A percentile compares a stretch with the other conserved stretches of the same genome.
Evolutionary conservation across 331 rosid genomes (phyloP).

Genomic region (Telfairia occidentalis): DNA sequence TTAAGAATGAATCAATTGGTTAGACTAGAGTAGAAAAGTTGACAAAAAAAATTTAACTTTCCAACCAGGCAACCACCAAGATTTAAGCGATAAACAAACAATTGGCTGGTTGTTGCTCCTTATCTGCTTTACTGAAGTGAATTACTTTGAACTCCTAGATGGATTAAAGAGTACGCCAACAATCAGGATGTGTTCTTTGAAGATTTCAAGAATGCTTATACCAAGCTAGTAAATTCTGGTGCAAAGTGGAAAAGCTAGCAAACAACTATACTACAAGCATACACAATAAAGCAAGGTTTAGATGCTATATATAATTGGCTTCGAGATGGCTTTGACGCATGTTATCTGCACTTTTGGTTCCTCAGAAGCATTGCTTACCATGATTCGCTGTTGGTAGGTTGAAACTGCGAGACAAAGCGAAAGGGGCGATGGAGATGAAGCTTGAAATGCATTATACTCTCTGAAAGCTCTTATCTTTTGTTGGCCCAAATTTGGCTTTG

Average conservation of each 20-base stretch:
- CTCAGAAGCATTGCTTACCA: background rate
- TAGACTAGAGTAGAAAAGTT: background rate
- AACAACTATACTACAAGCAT: background rate
- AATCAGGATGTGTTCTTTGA: conserved; percentile 59
- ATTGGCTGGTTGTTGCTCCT: background rate
- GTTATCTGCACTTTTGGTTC: background rate
- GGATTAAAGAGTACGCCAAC: conserved; percentile 69
- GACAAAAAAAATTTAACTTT: background rate
- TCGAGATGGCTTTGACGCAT: background rate
- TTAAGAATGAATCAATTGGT: background rate
- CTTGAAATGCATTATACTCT: background rate
- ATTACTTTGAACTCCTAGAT: conserved; percentile 37
- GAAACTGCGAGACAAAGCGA: background rate
- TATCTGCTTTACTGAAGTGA: conserved; percentile 15
- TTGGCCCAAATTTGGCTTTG: background rate
- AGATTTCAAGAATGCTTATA: conserved; percentile 68
- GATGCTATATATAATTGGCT: background rate
- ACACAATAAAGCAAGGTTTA: background rate
- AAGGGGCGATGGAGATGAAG: background rate
- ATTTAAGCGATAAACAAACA: background rate
- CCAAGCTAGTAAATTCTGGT: conserved; percentile 81
- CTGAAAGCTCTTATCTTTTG: background rate
- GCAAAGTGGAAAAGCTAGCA: conserved; percentile 60
- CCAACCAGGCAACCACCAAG: background rate
- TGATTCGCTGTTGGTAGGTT: background rate